Conservation (phyloP, 768 basidiomycete species). For the Chlorophyllum brunneum region DNA sequence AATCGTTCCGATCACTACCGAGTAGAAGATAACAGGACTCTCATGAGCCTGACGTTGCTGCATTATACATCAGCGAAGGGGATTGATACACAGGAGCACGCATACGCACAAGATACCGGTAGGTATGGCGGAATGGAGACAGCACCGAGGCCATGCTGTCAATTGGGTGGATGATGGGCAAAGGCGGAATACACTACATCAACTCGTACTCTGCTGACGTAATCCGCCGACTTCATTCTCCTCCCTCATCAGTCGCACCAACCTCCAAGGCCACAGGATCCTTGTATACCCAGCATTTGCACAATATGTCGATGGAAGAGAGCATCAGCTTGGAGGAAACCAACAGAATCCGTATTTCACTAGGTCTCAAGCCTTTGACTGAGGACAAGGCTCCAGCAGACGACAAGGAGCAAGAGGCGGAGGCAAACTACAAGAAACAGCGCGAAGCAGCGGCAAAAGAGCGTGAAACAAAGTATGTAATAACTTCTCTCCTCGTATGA, state of each 20-base stretch:
- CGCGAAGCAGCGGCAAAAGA: slow-evolving; percentile 69
- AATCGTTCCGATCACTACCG: slow-evolving; percentile 65
- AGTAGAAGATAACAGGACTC: slow-evolving; percentile 87
- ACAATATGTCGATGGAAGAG: slow-evolving; percentile 71
- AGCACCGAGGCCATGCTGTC: slow-evolving; percentile 39
- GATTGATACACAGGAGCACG: neutral
- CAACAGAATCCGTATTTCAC: slow-evolving; percentile 90
- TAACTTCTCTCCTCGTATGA: slow-evolving; percentile 15
- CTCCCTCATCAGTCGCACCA: neutral
- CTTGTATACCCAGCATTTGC: slow-evolving; percentile 19
- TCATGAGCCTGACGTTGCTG: slow-evolving; percentile 93
- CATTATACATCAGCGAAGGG: slow-evolving; percentile 7
- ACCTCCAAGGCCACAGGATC: neutral
- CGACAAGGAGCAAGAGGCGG: slow-evolving; percentile 79
- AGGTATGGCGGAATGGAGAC: slow-evolving; percentile 46
- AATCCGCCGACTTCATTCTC: slow-evolving; percentile 10
- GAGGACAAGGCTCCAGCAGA: slow-evolving; percentile 72
- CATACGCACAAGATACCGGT: slow-evolving; percentile 40
- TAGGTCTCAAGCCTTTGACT: slow-evolving; percentile 91
- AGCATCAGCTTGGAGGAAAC: slow-evolving; percentile 92
- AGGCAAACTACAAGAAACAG: slow-evolving; percentile 76
- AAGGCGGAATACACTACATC: slow-evolving; percentile 2
- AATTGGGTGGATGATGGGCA: slow-evolving; percentile 1
- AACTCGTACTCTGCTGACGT: slow-evolving; percentile 10
- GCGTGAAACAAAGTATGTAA: slow-evolving; percentile 70